Evolutionary conservation across 1,139 yeast species (phyloP), one percentile per base, ranked within the genome.

Genomic region (Pichia sp.): DNA sequence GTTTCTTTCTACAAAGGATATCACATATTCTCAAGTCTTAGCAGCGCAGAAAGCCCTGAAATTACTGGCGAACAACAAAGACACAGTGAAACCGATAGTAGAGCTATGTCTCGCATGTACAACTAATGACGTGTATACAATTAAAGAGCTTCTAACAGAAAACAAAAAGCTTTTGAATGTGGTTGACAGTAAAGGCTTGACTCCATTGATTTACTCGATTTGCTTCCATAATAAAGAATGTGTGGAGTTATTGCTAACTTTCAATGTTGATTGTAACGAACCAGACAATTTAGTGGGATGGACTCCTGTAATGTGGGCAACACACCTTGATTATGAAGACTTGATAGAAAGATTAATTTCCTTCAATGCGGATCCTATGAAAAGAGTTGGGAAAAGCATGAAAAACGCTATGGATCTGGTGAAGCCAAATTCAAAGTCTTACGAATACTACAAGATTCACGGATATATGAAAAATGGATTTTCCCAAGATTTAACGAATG

Each of bases 161-260:
- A 65, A 72, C 49, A 71, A 74, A 1, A 69, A 70, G 4, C 57
- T 71, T 12, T 64, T 75, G n/a, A 69, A 75, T 49, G 60, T 63
- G 40, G 44, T 64, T 7, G 77, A 75, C 45, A 66, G 67, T 6
- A 64, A 63, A 45, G 87, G 87, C 0, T 70, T 76, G 3, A 72
- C 80, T 0, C 78, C 84, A 1, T 70, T 83, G 61, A 73, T 81
- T 0, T 80, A 75, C 63, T 80, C 85, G 12, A 73, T 81, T 30
- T 79, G 80, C 53, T 81, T 80, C 60, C 73, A 76, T 55, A 73
- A 81, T 47, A 57, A 62, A 6, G 75, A 70, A 7, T 68, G 78
- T 27, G 77, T 74, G 1, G 85, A 82, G 51, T 60, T 76, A 3
- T 67, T 84, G 38, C 61, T 71, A 27, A 62, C 64, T 14, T 59